Evolutionary conservation across 208 protist species (phyloP), one percentile per base, ranked within the genome.

Genomic region (Chromosphaera perkinsii): DNA sequence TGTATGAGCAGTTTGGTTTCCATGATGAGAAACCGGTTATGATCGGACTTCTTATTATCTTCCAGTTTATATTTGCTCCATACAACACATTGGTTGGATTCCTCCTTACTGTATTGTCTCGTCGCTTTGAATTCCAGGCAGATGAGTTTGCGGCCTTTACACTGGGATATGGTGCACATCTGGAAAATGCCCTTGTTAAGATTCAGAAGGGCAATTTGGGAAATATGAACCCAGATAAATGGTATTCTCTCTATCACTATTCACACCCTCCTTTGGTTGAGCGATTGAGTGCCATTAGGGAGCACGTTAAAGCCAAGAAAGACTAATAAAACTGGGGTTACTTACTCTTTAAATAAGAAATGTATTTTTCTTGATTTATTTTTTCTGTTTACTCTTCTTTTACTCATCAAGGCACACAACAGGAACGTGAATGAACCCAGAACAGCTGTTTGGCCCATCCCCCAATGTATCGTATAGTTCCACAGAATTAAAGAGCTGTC

Each of bases 191-290:
- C 0, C 72, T 92, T 1, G 24, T 88, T 26, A 58, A 76, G 55
- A 48, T 88, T 22, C 69, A 63, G 0, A 87, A 80, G 59, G 77
- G 85, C 57, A 91, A 90, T 75, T 85, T 88, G 37, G 17, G 32
- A 20, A 57, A 64, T 36, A 63, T 88, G 10, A 77, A 77, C 1
- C 78, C 85, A 1, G 69, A 93, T 58, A 74, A 75, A 7, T 73
- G 88, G 3, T 90, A 82, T 68, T 75, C 80, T 5, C 78, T 80
- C 27, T 80, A 88, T 20, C 79, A 79, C 43, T 81, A 86, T 70
- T 80, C 51, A 20, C 89, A 93, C 61, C 89, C 89, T 12, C 73
- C 84, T 1, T 51, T 85, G 35, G 37, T 75, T 33, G 85, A 93
- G 73, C 83, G 89, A 14, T 31, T 91, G 17, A 71, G 51, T 33